Base-by-base conservation (phyloP, 2,329 filamentous ascomycete genomes). In the Teratosphaeriaceae sp. region DNA sequence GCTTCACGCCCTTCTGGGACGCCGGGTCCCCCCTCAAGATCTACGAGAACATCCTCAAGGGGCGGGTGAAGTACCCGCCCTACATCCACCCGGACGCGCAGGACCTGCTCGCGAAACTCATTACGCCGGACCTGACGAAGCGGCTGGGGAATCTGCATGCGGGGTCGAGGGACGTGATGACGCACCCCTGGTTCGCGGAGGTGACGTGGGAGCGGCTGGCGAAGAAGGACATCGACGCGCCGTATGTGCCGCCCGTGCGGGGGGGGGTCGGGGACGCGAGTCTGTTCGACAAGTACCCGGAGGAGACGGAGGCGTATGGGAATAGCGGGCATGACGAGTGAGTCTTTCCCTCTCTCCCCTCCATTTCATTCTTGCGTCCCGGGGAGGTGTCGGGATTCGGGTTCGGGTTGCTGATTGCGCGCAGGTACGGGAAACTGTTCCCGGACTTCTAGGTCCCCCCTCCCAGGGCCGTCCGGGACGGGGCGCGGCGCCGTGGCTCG, bases 1-100 rank as follows among this genome's bases (percentile, higher is more conserved):
- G 92, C 21, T 98, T 96, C 68, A 98, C 92, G 4, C 92, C 92
- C 4, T 98, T 98, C 73, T 98, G 92, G 90, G 92, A 98, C 65
- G 87, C 86, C 57, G 92, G 90, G 43, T 95, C 88, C 34, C 90
- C 92, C 2, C 94, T 98, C 80, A 96, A 95, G 70, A 98, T 98
- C 60, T 98, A 98, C 70, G 92, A 98, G 72, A 98, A 98, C 65
- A 98, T 98, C 59, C 78, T 98, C 51, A 89, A 88, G 61, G 92
- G 90, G 47, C 84, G 85, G 57, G 86, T 98, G 66, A 97, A 96
- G 70, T 98, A 97, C 64, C 92, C 92, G 42, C 84, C 86, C 5
- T 98, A 97, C 65, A 86, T 98, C 58, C 88, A 97, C 62, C 82
- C 85, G 1, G 92, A 97, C 62, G 92, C 92, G 0, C 88, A 95